These are phyloP conservation scores for Tricholoma matsutake DNA, from an alignment of 768 basidiomycete genomes.

Conservation along the genomic window DNA sequence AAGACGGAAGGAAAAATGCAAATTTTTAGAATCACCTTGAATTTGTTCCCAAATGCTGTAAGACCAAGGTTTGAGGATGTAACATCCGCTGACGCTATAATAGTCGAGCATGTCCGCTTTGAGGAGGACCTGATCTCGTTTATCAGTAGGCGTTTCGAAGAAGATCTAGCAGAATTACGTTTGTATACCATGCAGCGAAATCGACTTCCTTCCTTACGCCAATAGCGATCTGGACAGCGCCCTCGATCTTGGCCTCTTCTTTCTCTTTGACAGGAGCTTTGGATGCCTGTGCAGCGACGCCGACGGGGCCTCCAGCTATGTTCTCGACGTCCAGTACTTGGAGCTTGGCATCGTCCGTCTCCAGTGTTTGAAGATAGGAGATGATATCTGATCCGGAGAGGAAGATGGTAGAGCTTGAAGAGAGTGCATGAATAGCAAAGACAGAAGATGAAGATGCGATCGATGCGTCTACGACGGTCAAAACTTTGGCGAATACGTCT, in stretches of 20 bases:
- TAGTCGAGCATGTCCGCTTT: slow-evolving; percentile 99
- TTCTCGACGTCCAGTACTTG: slow-evolving; percentile 72
- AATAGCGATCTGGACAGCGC: slow-evolving; percentile 88
- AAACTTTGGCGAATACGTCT: slow-evolving; percentile 63
- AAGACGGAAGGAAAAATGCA: background rate
- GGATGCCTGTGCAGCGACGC: slow-evolving; percentile 37
- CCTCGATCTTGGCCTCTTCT: slow-evolving; percentile 80
- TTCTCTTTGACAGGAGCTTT: slow-evolving; percentile 51
- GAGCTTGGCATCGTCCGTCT: slow-evolving; percentile 61
- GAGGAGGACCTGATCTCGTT: slow-evolving; percentile 70
- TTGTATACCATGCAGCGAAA: slow-evolving; percentile 93
- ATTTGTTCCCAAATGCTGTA: slow-evolving; percentile 97
- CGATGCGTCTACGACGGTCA: slow-evolving; percentile 75
- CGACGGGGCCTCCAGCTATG: slow-evolving; percentile 39
- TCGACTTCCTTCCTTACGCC: slow-evolving; percentile 96
- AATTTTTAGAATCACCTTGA: slow-evolving; percentile 51
- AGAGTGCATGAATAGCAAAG: slow-evolving; percentile 75
- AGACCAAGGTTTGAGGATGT: slow-evolving; percentile 97
- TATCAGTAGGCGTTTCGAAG: background rate
- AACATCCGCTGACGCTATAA: slow-evolving; percentile 98
- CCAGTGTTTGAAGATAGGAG: slow-evolving; percentile 67
- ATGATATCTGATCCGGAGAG: slow-evolving; percentile 74
- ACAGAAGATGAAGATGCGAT: slow-evolving; percentile 65
- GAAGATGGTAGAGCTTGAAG: slow-evolving; percentile 72
- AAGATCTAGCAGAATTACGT: slow-evolving; percentile 45